Evolutionary conservation across 352 stramenopile genomes (phyloP).

Genomic region (Saprolegnia parasitica): DNA sequence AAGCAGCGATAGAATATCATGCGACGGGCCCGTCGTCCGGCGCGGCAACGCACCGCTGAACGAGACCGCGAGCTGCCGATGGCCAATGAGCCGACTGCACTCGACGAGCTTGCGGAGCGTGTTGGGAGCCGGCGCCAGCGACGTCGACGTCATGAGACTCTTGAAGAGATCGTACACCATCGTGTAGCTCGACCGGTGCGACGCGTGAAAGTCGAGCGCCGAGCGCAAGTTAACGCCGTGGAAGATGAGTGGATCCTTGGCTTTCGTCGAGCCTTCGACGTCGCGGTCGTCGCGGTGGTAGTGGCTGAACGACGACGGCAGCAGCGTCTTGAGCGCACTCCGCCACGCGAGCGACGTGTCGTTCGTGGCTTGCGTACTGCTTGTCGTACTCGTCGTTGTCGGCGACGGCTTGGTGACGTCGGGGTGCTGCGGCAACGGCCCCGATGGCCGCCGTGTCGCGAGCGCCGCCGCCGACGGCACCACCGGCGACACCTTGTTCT

Average conservation of each 20-base stretch:
- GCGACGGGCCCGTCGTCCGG: neutral
- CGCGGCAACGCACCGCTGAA: neutral
- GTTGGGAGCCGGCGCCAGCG: neutral
- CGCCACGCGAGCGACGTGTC: conserved; percentile 14
- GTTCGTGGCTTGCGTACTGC: neutral
- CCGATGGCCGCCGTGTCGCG: neutral
- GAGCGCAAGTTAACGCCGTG: conserved; percentile 24
- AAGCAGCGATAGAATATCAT: conserved; percentile 70
- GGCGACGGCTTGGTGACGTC: neutral
- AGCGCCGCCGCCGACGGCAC: conserved; percentile 1
- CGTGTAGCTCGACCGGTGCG: conserved; percentile 18
- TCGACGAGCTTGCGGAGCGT: conserved; percentile 16
- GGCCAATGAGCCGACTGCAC: conserved; percentile 22
- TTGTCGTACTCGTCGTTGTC: neutral
- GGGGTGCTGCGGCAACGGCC: conserved; percentile 6
- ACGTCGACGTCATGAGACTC: neutral
- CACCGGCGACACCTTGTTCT: neutral
- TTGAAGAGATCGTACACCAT: conserved; percentile 27
- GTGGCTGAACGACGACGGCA: conserved; percentile 28
- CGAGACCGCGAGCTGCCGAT: conserved; percentile 22
- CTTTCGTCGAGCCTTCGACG: conserved; percentile 21
- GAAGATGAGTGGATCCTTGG: conserved; percentile 24
- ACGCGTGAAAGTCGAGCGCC: conserved; percentile 27
- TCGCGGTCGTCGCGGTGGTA: conserved; percentile 27
- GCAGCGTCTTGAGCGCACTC: conserved; percentile 14